Evolutionary conservation across 2,329 filamentous ascomycete genomes (phyloP).

Genomic region (Paramyrothecium roridum): DNA sequence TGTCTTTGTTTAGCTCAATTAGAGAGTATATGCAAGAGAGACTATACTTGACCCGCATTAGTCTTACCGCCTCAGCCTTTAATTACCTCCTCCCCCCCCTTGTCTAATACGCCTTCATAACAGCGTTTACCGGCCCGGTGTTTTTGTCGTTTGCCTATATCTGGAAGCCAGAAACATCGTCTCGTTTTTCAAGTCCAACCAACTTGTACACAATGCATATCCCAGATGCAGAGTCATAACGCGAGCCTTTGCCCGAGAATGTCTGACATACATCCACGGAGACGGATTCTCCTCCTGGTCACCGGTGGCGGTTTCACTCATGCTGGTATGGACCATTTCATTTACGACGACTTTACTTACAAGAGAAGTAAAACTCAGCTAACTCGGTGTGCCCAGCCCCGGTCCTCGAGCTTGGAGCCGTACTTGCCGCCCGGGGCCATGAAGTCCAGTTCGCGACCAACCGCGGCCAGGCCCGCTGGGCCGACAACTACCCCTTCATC

Average conservation of each 20-base stretch:
- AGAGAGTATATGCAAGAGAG: no score
- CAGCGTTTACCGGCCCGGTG: no score
- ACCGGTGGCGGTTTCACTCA: conserved; percentile 34
- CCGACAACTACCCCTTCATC: conserved; percentile 24
- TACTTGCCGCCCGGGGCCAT: conserved; percentile 29
- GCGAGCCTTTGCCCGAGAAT: conserved; percentile 2
- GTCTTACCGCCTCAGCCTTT: no score
- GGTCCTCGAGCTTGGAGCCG: conserved; percentile 29
- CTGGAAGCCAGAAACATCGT: no score
- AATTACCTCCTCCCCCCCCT: no score
- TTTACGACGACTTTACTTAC: neutral
- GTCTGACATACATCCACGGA: conserved; percentile 10
- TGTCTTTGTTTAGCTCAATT: no score
- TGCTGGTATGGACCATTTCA: conserved; percentile 16
- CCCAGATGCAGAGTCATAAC: no score
- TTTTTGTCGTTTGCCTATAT: no score
- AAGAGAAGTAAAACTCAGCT: conserved; percentile 1
- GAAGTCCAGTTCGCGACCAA: conserved; percentile 34
- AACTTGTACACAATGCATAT: no score
- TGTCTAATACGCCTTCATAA: no score
- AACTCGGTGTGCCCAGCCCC: conserved; percentile 18
- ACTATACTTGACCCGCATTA: no score
- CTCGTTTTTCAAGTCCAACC: no score
- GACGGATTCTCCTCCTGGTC: conserved; percentile 26
- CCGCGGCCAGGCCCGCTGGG: conserved; percentile 31